Base-by-base conservation (phyloP, 1,139 yeast genomes). In the Debaryomyces fabryi region DNA sequence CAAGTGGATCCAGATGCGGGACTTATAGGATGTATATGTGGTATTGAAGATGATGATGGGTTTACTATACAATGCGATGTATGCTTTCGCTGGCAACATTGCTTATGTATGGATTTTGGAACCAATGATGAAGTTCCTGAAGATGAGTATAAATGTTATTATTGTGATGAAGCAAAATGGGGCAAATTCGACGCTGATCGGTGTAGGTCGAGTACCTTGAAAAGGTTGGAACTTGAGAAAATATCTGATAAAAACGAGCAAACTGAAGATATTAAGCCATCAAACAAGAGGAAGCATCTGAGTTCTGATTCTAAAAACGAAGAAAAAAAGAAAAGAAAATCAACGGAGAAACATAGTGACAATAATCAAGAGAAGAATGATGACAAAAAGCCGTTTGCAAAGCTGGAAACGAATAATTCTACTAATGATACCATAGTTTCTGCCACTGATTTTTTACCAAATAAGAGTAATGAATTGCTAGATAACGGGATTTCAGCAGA, bases 21-120 rank as follows among this genome's bases (percentile, higher is more conserved):
- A 0, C 69, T 85, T 2, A 92, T 92, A 48, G 90, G 97, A 3
- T 92, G 99, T 69, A 82, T 92, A 4, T 92, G 99, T 72, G 92
- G 85, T 0, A 83, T 78, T 55, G 90, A 85, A 49, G 96, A 92
- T 55, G 98, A 92, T 65, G 98, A 92, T 62, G 97, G 97, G 0
- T 90, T 89, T 64, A 91, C 97, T 1, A 88, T 92, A 52, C 97
- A 91, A 65, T 92, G 98, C 70, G 97, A 91, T 63, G 78, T 82
- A 42, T 92, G 98, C 65, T 86, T 81, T 66, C 82, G 96, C 53
- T 92, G 97, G 97, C 97, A 91, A 63, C 98, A 92, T 69, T 92
- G 96, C 40, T 76, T 82, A 21, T 92, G 98, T 68, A 90, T 89
- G 81, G 88, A 88, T 7, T 88, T 87, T 55, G 76, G 75, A 45